Evolutionary conservation across 305 asterid genomes (phyloP).

Genomic region (Plantago coronopus): DNA sequence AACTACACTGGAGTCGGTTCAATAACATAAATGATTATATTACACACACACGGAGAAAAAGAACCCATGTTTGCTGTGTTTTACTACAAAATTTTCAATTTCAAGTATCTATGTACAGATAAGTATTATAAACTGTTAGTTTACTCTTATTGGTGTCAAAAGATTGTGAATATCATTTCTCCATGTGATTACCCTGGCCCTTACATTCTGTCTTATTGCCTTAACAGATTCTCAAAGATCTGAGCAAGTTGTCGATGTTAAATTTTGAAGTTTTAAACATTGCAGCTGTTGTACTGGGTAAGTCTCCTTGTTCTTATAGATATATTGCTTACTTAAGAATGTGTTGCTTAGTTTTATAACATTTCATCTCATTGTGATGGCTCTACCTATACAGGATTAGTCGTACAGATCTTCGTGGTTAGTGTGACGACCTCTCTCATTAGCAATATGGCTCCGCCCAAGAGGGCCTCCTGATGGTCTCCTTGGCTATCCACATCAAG

Average conservation of each 20-base stretch:
- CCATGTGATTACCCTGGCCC: not conserved
- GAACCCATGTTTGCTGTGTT: too few species aligned
- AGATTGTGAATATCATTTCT: not conserved
- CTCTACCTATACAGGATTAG: conserved; percentile 27
- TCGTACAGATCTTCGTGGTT: conserved; percentile 30
- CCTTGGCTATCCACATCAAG: not conserved
- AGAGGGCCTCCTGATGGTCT: conserved; percentile 38
- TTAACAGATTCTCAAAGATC: conserved; percentile 9
- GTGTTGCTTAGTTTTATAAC: not conserved
- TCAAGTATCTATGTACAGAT: not conserved
- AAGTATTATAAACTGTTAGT: not conserved
- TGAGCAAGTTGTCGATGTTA: conserved; percentile 13
- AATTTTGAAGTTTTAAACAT: conserved; percentile 14
- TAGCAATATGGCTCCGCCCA: conserved; percentile 56
- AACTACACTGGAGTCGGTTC: not conserved
- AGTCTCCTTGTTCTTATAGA: not conserved
- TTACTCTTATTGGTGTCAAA: not conserved
- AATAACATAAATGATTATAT: too few species aligned
- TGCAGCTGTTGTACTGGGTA: conserved; percentile 15
- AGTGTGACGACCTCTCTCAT: conserved; percentile 37
- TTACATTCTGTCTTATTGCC: not conserved
- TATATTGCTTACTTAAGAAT: not conserved
- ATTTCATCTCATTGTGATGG: not conserved
- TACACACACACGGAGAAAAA: too few species aligned
- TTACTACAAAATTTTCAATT: not conserved